phyloP scores from a whole-genome alignment of 2,329 filamentous ascomycete genomes.

The Didymella exigua region DNA sequence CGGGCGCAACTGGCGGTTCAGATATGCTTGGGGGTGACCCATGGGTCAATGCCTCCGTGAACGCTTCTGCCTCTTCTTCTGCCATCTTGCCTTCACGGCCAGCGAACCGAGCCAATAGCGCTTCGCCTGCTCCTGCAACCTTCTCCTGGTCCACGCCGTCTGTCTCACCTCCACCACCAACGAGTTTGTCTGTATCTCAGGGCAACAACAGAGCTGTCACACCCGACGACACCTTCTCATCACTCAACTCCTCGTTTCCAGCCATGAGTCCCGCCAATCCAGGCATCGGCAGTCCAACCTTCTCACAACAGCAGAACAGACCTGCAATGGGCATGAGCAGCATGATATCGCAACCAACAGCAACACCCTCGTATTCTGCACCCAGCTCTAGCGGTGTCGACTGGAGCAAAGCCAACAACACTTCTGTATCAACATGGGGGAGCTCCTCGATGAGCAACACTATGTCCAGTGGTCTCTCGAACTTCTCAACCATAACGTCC shows the following conservation, averaged over 20 bases:
- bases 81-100: constrained; percentile 37
- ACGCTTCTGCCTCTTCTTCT: constrained; percentile 38
- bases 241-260: constrained; percentile 44
- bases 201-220: constrained; percentile 55
- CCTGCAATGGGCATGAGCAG: constrained; percentile 44
- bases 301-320: constrained; percentile 43
- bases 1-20: constrained; percentile 40
- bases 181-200: constrained; percentile 32
- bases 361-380: constrained; percentile 32
- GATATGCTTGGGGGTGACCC: constrained; percentile 52
- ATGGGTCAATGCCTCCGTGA: constrained; percentile 48
- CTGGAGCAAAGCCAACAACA: constrained; percentile 37
- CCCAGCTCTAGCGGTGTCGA: constrained; percentile 32
- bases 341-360: constrained; percentile 34
- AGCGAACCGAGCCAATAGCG: constrained; percentile 34
- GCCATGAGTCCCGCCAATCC: constrained; percentile 45
- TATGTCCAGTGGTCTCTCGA: constrained; percentile 37
- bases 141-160: constrained; percentile 56
- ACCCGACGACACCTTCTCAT: constrained; percentile 56
- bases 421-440: constrained; percentile 35
- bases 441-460: constrained; percentile 20
- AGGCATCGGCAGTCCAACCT: constrained; percentile 41
- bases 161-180: constrained; percentile 41
- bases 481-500: constrained; percentile 61
- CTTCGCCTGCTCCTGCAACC: constrained; percentile 46